Evolutionary conservation across 192 early-diverging fungal genomes (phyloP).

Genomic region (Coemansia sp.): DNA sequence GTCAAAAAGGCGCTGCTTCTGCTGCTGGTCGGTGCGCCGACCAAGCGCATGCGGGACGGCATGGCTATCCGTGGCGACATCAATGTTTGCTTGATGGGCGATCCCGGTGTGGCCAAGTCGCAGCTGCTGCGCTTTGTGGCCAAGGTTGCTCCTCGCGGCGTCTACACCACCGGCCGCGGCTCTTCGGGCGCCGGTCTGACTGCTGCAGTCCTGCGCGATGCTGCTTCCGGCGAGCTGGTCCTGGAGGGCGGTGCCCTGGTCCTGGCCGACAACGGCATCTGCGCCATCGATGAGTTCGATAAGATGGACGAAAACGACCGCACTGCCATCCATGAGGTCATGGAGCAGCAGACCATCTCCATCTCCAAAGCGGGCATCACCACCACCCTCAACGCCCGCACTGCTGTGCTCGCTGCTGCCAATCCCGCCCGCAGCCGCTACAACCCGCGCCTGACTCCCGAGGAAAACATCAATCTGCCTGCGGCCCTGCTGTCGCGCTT

Average conservation of each 20-base stretch:
- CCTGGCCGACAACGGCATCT: constrained; percentile 96
- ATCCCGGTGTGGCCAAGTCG: constrained; percentile 97
- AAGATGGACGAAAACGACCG: constrained; percentile 98
- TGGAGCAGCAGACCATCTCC: constrained; percentile 99
- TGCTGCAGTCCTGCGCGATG: constrained; percentile 89
- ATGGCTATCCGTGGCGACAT: constrained; percentile 97
- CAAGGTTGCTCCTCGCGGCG: constrained; percentile 91
- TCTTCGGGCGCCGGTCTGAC: constrained; percentile 95
- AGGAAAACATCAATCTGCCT: constrained; percentile 96
- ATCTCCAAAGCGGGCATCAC: constrained; percentile 98
- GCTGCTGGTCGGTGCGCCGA: constrained; percentile 75
- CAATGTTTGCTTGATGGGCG: constrained; percentile 97
- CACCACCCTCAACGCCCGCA: constrained; percentile 92
- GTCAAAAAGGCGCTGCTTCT: constrained; percentile 89
- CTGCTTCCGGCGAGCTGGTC: constrained; percentile 92
- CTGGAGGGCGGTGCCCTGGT: constrained; percentile 97
- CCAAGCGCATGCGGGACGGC: constrained; percentile 82
- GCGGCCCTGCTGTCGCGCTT: constrained; percentile 92
- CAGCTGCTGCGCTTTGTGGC: constrained; percentile 93
- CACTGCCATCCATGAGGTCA: constrained; percentile 98
- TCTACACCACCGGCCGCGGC: constrained; percentile 96
- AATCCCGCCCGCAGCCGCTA: constrained; percentile 97
- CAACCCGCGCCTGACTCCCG: constrained; percentile 81
- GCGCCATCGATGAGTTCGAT: constrained; percentile 99
- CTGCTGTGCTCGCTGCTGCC: constrained; percentile 93